Evolutionary conservation across 352 stramenopile genomes (phyloP).

Genomic region (Pythium monospermum): DNA sequence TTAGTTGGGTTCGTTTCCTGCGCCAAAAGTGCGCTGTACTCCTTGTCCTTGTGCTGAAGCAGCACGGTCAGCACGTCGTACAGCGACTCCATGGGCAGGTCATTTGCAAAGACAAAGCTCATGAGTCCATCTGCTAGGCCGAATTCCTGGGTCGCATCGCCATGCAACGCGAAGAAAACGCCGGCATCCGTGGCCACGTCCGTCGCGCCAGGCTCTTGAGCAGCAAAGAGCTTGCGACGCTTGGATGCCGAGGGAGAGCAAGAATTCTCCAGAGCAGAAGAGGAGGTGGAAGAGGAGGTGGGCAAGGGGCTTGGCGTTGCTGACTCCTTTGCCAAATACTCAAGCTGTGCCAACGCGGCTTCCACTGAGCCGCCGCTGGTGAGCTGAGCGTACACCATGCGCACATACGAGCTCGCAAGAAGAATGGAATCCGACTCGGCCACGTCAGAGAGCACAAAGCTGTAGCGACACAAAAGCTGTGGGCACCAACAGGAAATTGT

Average conservation of each 20-base stretch:
- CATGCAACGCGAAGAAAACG: conserved; percentile 53
- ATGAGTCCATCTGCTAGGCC: conserved; percentile 58
- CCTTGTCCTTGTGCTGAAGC: conserved; percentile 61
- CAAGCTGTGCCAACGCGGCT: conserved; percentile 19
- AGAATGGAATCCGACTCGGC: conserved; percentile 48
- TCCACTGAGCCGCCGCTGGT: conserved; percentile 15
- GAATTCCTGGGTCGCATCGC: conserved; percentile 44
- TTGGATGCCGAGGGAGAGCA: conserved; percentile 34
- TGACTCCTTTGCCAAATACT: conserved; percentile 7
- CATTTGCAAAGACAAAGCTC: conserved; percentile 51
- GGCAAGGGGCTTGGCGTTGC: neutral
- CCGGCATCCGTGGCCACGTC: conserved; percentile 14
- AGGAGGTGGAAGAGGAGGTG: conserved; percentile 13
- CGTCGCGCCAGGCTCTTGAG: conserved; percentile 8
- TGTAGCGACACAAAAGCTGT: conserved; percentile 64
- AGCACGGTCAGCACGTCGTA: conserved; percentile 60
- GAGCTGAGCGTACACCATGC: conserved; percentile 26
- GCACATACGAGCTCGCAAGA: conserved; percentile 41
- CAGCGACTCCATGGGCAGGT: conserved; percentile 48
- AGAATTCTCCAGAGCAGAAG: no score
- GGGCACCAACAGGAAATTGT: no score
- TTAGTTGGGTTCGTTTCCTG: neutral
- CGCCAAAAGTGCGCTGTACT: conserved; percentile 43
- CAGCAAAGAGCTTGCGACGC: conserved; percentile 38
- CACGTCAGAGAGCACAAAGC: conserved; percentile 46